Evolutionary conservation across 805 yeast genomes (phyloP), one percentile per base, ranked within the genome.

Genomic region (Candida pseudoglaebosa): DNA sequence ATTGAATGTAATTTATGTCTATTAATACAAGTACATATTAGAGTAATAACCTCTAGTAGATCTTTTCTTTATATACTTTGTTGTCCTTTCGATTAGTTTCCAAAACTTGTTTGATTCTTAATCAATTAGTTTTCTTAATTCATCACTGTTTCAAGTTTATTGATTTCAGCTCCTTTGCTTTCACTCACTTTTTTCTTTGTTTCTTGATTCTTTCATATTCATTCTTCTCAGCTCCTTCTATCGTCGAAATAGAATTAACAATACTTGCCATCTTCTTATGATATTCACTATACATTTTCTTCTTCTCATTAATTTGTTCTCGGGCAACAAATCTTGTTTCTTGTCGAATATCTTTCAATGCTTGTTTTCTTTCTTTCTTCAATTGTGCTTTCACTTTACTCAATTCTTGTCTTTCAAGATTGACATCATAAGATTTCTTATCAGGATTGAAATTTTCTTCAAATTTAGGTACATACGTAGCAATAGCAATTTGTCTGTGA

Each of bases 381-480:
- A 89, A 67, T 65, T 85, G 87, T 15, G 84, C 80, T 63, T 77
- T 78, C 70, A 91, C 76, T 72, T 93, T 93, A 58, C 73, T 75
- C 50, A 86, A 65, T 61, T 93, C 98, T 49, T 81, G 86, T 62
- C 93, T 75, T 43, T 83, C 80, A 34, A 45, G 38, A 58, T 90
- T 84, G 37, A 84, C 76, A 59, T 91, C 96, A 60, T 88, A 84
- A 6, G 95, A 85, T 67, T 86, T 90, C 77, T 81, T 86, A 57
- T 88, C 96, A 40, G 96, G 96, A 66, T 90, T 91, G 77, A 82
- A 93, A 70, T 89, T 88, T 54, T 88, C 98, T 65, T 91, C 97
- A 59, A 84, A 93, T 63, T 85, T 82, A 47, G 99, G 99, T 26
- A 89, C 84, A 53, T 75, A 76, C 2, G 95, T 76, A 29, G 89